Evolutionary conservation across 106 monocot genomes (phyloP), one percentile per base, ranked within the genome.

Genomic region (Acanthochlamys bracteata): DNA sequence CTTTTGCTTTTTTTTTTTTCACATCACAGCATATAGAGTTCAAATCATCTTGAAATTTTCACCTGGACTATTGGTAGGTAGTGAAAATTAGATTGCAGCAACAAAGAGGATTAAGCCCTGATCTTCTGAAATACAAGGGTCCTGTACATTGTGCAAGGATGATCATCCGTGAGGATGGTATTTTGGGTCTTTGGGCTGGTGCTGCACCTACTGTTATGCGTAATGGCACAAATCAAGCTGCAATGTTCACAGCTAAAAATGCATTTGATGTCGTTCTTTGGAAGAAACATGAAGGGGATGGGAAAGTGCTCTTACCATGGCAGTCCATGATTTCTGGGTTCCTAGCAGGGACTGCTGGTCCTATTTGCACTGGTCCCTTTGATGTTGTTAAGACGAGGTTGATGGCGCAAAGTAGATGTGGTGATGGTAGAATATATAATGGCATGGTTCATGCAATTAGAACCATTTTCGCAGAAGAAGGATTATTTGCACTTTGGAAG

Each of bases 321-420:
- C 95, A 96, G 63, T 96, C 95, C 0, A 96, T 96, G 95, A 72
- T 96, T 14, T 96, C 95, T 3, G 95, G 95, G 7, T 96, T 96
- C 73, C 63, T 88, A 21, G 95, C 95, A 10, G 90, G 95, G 33
- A 85, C 90, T 15, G 90, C 80, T 0, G 95, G 95, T 0, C 95
- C 95, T 0, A 46, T 90, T 53, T 90, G 90, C 19, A 96, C 95
- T 0, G 95, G 95, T 4, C 95, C 95, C 6, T 96, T 96, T 42
- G 95, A 96, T 67, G 95, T 96, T 15, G 95, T 96, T 24, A 96
- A 96, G 80, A 90, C 95, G 20, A 82, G 90, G 56, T 63, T 96
- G 7, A 96, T 96, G 95, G 95, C 95, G 20, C 95, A 96, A 56
- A 84, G 82, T 56, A 77, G 56, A 47, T 73, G 86, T 0, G 60